Evolutionary conservation across 352 stramenopile species (phyloP).

Genomic region (Phytopythium oedochilum): DNA sequence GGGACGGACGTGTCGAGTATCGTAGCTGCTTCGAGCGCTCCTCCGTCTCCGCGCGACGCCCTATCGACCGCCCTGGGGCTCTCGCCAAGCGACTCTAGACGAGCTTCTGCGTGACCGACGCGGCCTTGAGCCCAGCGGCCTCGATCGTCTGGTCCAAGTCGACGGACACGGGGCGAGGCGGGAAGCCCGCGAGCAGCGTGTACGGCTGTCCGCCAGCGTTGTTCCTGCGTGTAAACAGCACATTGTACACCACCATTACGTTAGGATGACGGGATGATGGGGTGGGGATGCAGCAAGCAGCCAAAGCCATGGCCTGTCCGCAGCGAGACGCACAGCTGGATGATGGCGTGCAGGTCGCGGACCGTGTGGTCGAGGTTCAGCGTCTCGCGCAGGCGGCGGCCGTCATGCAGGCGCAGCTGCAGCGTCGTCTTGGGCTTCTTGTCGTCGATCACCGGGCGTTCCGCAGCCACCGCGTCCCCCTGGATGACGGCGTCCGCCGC

Average conservation of each 20-base stretch:
- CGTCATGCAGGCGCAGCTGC: slow-evolving; percentile 86
- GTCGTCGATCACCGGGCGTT: slow-evolving; percentile 77
- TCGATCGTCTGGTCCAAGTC: slow-evolving; percentile 88
- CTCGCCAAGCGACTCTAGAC: slow-evolving; percentile 30
- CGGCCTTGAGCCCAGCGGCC: slow-evolving; percentile 87
- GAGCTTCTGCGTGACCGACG: slow-evolving; percentile 91
- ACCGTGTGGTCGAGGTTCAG: slow-evolving; percentile 89
- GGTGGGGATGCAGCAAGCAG: no score
- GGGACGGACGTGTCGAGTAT: no score
- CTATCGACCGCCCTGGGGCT: no score
- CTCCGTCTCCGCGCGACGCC: no score
- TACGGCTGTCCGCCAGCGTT: slow-evolving; percentile 77
- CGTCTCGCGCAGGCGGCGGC: slow-evolving; percentile 70
- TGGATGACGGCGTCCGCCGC: slow-evolving; percentile 45
- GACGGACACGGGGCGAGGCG: slow-evolving; percentile 79
- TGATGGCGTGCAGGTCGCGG: slow-evolving; percentile 83
- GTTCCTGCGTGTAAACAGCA: slow-evolving; percentile 33
- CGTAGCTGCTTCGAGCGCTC: no score
- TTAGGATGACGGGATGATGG: no score
- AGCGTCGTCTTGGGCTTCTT: slow-evolving; percentile 84
- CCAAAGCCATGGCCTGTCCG: no score
- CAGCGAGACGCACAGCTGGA: slow-evolving; percentile 52
- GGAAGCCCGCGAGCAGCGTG: slow-evolving; percentile 90
- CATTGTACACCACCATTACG: no score
- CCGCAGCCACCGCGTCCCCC: slow-evolving; percentile 18